These are phyloP conservation scores for Phialophora expanda DNA, from an alignment of 2,329 filamentous ascomycete species.

Conservation along the genomic window DNA sequence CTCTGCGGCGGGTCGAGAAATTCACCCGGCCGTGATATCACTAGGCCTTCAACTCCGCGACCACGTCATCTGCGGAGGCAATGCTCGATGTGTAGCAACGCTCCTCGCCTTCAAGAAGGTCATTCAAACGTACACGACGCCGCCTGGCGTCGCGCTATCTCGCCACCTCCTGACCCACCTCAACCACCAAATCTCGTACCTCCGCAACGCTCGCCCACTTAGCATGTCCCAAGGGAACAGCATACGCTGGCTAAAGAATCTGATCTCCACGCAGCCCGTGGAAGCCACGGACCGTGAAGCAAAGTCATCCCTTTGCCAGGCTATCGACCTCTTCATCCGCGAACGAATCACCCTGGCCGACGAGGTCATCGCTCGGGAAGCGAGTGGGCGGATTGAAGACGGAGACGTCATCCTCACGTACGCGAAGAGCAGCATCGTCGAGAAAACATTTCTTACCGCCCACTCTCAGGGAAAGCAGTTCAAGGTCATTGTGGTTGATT, in stretches of 20 bases:
- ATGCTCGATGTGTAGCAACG: constrained; percentile 83
- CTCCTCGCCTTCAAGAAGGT: constrained; percentile 92
- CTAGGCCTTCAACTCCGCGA: constrained; percentile 88
- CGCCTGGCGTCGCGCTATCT: constrained; percentile 79
- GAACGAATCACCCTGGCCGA: constrained; percentile 89
- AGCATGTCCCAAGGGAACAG: constrained; percentile 97
- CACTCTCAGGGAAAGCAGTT: constrained; percentile 71
- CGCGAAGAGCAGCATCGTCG: constrained; percentile 82
- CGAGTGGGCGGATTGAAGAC: constrained; percentile 74
- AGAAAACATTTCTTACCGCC: constrained; percentile 78
- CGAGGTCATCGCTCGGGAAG: constrained; percentile 79
- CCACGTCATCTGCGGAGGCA: constrained; percentile 88
- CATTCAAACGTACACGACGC: constrained; percentile 90
- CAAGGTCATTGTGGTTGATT: constrained; percentile 83
- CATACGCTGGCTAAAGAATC: constrained; percentile 90
- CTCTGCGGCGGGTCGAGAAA: constrained; percentile 68
- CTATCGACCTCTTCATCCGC: constrained; percentile 87
- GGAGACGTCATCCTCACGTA: constrained; percentile 87
- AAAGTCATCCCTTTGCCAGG: constrained; percentile 75
- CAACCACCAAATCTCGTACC: constrained; percentile 92
- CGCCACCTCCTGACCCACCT: constrained; percentile 92
- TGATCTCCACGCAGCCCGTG: constrained; percentile 88
- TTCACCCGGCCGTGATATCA: constrained; percentile 83
- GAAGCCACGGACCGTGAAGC: constrained; percentile 80
- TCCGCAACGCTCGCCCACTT: constrained; percentile 83